Evolutionary conservation across 306 rosid genomes (phyloP).

Genomic region (Fragaria vesca): DNA sequence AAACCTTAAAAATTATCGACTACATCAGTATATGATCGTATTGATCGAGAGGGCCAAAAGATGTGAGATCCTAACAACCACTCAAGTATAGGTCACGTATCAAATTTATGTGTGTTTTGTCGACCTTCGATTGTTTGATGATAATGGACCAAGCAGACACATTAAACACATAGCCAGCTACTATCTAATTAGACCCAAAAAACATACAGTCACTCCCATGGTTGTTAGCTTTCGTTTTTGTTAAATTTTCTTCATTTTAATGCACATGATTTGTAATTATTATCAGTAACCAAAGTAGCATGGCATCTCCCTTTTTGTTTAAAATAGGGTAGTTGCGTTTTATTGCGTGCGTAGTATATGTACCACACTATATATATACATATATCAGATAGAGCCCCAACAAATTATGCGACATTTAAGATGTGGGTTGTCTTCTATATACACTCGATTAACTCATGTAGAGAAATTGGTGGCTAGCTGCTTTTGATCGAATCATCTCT

Average conservation of each 20-base stretch:
- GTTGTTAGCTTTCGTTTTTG: neutral
- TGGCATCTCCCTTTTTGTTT: conserved; percentile 1
- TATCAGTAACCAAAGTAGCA: neutral
- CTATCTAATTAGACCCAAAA: conserved; percentile 14
- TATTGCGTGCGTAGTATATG: neutral
- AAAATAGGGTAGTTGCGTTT: neutral
- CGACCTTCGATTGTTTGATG: neutral
- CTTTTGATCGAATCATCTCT: neutral
- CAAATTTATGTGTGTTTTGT: conserved; percentile 1
- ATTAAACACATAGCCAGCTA: neutral
- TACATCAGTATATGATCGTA: too few relatives aligned
- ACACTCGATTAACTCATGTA: neutral
- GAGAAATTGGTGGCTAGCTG: neutral
- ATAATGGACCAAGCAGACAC: conserved; percentile 14
- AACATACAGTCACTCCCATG: neutral
- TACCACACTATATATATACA: neutral
- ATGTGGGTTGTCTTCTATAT: neutral
- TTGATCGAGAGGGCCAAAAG: neutral
- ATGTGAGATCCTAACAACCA: neutral
- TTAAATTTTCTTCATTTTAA: neutral
- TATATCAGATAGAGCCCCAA: neutral
- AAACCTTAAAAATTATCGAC: too few relatives aligned
- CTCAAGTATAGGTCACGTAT: neutral
- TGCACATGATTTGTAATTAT: conserved; percentile 8
- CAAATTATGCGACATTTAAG: conserved; percentile 28